A percentile compares a stretch with the other conserved stretches of the same genome.
Conservation (phyloP, 2,329 filamentous ascomycete species). For the Ceratocystis lukuohia region DNA sequence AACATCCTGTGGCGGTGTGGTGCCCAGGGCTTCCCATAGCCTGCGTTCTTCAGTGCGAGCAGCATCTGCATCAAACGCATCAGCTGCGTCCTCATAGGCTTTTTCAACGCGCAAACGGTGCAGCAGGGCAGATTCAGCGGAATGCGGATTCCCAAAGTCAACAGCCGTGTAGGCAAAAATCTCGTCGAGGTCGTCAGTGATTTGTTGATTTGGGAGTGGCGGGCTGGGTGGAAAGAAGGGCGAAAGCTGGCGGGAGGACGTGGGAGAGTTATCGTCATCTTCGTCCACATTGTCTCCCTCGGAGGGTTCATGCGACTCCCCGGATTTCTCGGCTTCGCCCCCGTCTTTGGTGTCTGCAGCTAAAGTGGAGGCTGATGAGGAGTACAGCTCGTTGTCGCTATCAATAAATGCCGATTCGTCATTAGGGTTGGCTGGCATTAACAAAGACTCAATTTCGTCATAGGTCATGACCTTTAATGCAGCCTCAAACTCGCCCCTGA, state of each 20-base stretch:
- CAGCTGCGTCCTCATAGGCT: conserved; percentile 33
- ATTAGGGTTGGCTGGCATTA: conserved; percentile 21
- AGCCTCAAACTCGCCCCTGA: conserved; percentile 17
- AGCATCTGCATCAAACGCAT: conserved; percentile 30
- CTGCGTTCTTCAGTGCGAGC: conserved; percentile 32
- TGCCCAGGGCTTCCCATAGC: conserved; percentile 34
- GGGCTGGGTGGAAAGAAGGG: conserved; percentile 9
- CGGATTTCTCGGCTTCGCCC: background rate
- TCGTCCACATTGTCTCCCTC: background rate
- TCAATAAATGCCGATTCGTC: background rate
- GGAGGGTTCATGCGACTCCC: background rate
- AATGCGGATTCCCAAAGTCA: conserved; percentile 29
- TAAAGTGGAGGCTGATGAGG: background rate
- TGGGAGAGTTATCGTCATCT: background rate
- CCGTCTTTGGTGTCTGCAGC: background rate
- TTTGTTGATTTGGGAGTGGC: conserved; percentile 15
- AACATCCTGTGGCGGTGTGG: conserved; percentile 28
- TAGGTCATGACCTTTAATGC: conserved; percentile 29
- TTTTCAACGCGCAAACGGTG: conserved; percentile 31
- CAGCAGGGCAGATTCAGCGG: conserved; percentile 28
- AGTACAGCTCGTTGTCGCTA: background rate
- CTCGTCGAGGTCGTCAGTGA: conserved; percentile 24
- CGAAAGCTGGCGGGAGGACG: background rate
- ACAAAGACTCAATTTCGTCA: conserved; percentile 32
- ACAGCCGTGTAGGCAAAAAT: conserved; percentile 31